These are phyloP conservation scores for Rheum nobile DNA, from an alignment of 148 eudicot genomes.

Conservation along the genomic window DNA sequence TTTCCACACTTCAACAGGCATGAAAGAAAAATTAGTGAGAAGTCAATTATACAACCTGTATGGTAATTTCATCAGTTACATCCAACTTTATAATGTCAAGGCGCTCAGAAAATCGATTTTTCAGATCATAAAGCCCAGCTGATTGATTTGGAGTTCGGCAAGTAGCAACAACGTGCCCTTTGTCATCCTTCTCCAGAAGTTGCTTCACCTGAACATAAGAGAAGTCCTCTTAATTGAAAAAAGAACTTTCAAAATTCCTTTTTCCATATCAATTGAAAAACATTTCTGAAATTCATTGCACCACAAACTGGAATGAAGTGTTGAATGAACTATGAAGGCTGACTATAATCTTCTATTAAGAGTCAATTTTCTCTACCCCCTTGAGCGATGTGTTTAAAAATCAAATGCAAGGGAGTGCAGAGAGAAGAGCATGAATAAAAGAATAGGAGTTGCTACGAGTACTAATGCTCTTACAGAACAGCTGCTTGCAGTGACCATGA, in stretches of 20 bases:
- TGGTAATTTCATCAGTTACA: conserved; percentile 59
- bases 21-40: background rate
- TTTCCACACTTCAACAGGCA: background rate
- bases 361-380: background rate
- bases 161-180: conserved; percentile 70
- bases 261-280: background rate
- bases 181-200: conserved; percentile 53
- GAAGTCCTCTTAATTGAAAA: background rate
- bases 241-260: background rate
- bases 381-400: background rate
- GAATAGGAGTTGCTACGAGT: background rate
- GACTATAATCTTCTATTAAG: background rate
- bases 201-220: conserved; percentile 53
- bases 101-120: conserved; percentile 50
- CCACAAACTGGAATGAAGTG: background rate
- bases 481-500: background rate
- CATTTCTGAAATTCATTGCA: background rate
- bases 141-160: conserved; percentile 71
- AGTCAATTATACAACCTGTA: conserved; percentile 37
- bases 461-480: background rate
- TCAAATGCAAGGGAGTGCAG: background rate
- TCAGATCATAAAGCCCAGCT: conserved; percentile 57
- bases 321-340: background rate
- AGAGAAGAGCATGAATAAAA: background rate
- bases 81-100: conserved; percentile 65